These are phyloP conservation scores for Hibiscus mutabilis DNA, from an alignment of 345 rosid species.

Conservation along the genomic window DNA sequence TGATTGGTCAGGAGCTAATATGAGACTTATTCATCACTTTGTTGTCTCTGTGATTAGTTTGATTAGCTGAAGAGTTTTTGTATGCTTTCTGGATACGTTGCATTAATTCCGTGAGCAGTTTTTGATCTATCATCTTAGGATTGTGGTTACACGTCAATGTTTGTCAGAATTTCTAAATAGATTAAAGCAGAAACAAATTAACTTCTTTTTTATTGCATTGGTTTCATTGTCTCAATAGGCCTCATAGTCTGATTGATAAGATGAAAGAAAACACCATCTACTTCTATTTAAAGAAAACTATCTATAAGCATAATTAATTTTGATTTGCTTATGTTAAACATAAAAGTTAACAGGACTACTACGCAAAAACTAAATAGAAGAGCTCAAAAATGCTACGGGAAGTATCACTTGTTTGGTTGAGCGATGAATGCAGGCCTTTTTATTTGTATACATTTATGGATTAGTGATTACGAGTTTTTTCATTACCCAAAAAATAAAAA, in stretches of 20 bases:
- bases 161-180: neutral
- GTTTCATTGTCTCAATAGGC: no score
- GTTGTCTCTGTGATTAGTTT: neutral
- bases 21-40: no score
- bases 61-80: neutral
- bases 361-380: neutral
- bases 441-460: neutral
- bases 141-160: neutral
- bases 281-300: no score
- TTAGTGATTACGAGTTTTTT: neutral
- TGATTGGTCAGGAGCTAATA: neutral
- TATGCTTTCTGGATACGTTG: neutral
- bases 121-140: neutral
- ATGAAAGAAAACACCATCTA: no score
- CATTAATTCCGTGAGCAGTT: neutral
- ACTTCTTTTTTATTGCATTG: neutral
- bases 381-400: neutral
- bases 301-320: no score
- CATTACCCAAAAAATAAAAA: neutral
- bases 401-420: neutral
- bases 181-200: neutral
- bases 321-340: neutral
- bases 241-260: no score
- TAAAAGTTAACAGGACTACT: neutral
- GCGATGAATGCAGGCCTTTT: neutral